Percentiles rank a stretch among this genome's conserved stretches.
These are phyloP conservation scores for Amanita inopinata DNA, from an alignment of 768 basidiomycete species.

Conservation along the genomic window DNA sequence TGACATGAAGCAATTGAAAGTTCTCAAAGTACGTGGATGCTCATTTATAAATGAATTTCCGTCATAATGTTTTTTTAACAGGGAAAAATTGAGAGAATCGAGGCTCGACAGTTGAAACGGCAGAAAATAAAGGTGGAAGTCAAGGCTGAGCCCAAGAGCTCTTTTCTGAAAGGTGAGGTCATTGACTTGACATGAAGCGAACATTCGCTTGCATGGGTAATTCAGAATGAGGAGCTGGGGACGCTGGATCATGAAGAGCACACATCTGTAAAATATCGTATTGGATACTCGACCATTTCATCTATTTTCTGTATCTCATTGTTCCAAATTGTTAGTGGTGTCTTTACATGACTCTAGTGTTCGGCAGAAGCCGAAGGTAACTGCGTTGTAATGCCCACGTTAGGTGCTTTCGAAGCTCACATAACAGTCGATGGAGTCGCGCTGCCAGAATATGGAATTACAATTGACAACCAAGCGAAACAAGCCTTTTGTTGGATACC, in stretches of 20 bases:
- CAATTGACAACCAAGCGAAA: conserved; percentile 3
- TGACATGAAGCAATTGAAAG: not conserved
- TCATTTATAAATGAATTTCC: not conserved
- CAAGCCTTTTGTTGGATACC: conserved; percentile 11
- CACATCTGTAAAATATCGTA: too few relatives aligned
- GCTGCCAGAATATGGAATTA: not conserved
- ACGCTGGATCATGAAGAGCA: too few relatives aligned
- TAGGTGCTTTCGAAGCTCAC: too few relatives aligned
- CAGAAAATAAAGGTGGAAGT: not conserved
- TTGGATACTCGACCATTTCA: too few relatives aligned
- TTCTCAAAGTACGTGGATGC: not conserved
- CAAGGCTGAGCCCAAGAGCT: not conserved
- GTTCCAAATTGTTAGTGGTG: too few relatives aligned
- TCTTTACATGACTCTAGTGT: too few relatives aligned
- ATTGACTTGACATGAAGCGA: conserved; percentile 1
- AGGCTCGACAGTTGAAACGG: not conserved
- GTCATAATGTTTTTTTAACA: not conserved
- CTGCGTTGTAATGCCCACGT: not conserved
- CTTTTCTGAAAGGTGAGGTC: not conserved
- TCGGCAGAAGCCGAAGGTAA: too few relatives aligned
- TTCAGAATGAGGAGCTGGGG: too few relatives aligned
- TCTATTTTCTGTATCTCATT: too few relatives aligned
- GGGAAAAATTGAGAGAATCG: not conserved
- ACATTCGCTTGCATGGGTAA: too few relatives aligned
- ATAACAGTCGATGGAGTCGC: not conserved